Percentiles rank a stretch among this genome's conserved stretches.
Evolutionary conservation across 331 rosid genomes (phyloP).

Genomic region (Pyrus hybrid): DNA sequence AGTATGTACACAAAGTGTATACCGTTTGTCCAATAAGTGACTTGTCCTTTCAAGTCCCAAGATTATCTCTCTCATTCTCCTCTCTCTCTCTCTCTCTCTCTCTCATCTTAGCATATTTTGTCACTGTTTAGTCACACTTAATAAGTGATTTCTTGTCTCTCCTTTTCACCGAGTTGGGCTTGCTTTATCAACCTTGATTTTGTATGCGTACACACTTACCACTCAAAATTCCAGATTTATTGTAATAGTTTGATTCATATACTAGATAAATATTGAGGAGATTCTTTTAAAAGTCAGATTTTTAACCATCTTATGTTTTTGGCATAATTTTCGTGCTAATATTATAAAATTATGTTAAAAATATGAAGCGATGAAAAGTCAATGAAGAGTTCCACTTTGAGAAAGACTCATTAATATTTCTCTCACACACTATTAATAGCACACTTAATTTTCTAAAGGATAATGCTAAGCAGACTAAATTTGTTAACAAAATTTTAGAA

Average conservation of each 20-base stretch:
- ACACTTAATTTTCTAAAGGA: no score
- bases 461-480: no score
- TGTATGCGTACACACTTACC: constrained; percentile 1
- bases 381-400: rapidly evolving
- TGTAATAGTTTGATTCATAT: neutral
- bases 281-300: no score
- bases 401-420: no score
- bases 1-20: neutral
- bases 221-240: neutral
- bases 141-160: constrained; percentile 65
- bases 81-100: neutral
- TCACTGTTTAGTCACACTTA: constrained; percentile 55
- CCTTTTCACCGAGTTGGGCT: constrained; percentile 34
- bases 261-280: rapidly evolving
- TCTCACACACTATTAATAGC: no score
- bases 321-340: rapidly evolving
- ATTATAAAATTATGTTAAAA: no score
- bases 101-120: constrained; percentile 18
- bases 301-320: no score
- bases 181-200: constrained; percentile 48
- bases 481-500: no score
- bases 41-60: constrained; percentile 67
- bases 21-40: constrained; percentile 14
- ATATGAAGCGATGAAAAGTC: no score
- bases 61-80: constrained; percentile 1